Base-by-base conservation (phyloP, 768 basidiomycete genomes). In the Agaricus bisporus region DNA sequence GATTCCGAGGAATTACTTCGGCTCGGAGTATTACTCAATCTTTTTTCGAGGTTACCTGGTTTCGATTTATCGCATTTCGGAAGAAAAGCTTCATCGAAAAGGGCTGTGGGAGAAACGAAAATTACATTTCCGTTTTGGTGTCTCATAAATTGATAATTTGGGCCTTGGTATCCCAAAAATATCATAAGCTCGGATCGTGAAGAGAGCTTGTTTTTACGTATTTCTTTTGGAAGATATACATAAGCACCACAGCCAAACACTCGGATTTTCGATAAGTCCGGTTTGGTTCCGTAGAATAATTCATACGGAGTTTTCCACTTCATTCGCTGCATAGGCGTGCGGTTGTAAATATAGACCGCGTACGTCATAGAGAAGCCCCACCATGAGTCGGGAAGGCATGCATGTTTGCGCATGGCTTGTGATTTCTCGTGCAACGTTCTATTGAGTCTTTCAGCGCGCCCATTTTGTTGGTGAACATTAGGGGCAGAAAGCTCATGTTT, bases 401-500 rank as follows among this genome's bases (percentile, higher is more conserved):
- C 46, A 2, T 48, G 15, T 4, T 5, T n/a, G 1, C 32, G 29
- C 29, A 48, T 48, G 2, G 46, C 14, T 18, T 56, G 49, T 32
- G 58, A 32, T 53, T 61, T 61, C 15, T 59, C 58, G 18, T 38
- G 41, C 0, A 59, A 4, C 4, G 56, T 61, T 37, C 56, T 17
- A 54, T 63, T 63, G 7, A 63, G 53, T 14, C 50, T 25, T 41
- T 63, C 60, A 17, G 58, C 60, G 6, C 49, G 44, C 14, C 62
- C 62, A 56, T 63, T 63, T 37, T 56, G 57, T 50, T 63, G 60
- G 14, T 49, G 60, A 9, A 39, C 49, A 41, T 56, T 25, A 1
- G 57, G 61, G 12, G 53, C 41, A 18, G 50, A 54, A 10, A 35
- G 5, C 15, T 29, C 20, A n/a, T 17, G 10, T 2, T 12, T 2